Base-by-base conservation (phyloP, 2,329 filamentous ascomycete genomes). In the Penicillium sp. region DNA sequence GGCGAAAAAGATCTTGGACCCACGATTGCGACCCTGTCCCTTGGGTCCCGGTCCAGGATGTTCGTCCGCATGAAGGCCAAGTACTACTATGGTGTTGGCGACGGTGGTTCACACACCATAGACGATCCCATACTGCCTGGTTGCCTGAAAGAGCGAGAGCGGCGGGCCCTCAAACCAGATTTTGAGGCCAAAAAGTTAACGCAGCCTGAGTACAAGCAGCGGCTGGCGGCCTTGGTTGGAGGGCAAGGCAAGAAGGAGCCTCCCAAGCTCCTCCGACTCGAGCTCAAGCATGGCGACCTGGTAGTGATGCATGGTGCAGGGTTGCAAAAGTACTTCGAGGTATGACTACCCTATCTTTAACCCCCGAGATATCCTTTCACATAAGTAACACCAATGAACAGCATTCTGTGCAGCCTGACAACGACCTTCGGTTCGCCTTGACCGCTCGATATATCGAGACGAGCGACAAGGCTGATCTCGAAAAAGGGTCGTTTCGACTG, bases 271-370 rank as follows among this genome's bases (percentile, higher is more conserved):
- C 65, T 81, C 11, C 69, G 64, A 1, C 61, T 81, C 58, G 66
- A 69, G 1, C 64, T 83, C 5, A 66, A 72, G 12, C 79, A 82
- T 60, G 80, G 79, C 0, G 79, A 82, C 56, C 61, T 81, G 18
- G 71, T 81, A 0, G 66, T 82, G 7, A 82, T 82, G 80, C 73
- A 80, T 55, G 80, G 79, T 0, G 69, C 67, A 4, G 62, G 66
- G 2, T 61, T 82, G 9, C 80, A 82, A 59, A 73, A 73, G 53
- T 81, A 74, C 52, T 78, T 75, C 34, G 79, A 82, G 64, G 69
- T 71, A 54, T 43, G 59, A 49, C 9, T 11, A 9, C 41, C 8
- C 28, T 29, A 8, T 6, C 2, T 12, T 18, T 12, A 39, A 25
- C 12, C 27, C 12, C 4, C 9, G 2, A 24, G 9, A 2, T 12